Evolutionary conservation across 1,284 basidiomycete species (phyloP), one percentile per base, ranked within the genome.

Genomic region (Fereydounia khargensis): DNA sequence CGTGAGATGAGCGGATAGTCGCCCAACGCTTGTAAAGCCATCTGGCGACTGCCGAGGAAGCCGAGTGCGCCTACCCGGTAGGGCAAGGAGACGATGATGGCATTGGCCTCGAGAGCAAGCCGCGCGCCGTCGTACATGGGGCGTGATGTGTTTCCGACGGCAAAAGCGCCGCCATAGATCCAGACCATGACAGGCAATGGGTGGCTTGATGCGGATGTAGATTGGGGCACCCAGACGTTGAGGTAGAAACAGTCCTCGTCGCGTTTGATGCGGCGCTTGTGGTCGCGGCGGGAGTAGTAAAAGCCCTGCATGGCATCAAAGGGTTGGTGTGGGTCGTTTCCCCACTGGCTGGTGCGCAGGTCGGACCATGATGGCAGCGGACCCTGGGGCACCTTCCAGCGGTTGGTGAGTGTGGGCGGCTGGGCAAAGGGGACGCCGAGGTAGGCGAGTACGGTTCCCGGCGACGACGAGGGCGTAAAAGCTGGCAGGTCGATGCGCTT

Each of bases 361-460:
- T 27, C 20, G 6, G 42, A 37, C 58, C 47, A 53, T 32, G 27
- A 31, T 16, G 54, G 53, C 19, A 39, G 36, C 2, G 49, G 57
- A 5, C 47, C 50, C 32, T 52, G 58, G 2, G 86, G 86, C 20
- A 82, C 80, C 52, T 80, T 81, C 77, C 85, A 85, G 6, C 84
- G 80, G 17, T 83, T 74, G 5, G 54, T 22, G 0, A 82, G 82
- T 4, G 81, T 61, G 1, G 84, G 86, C 18, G 85, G 79, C 49
- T 82, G 76, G 14, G 84, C 85, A 55, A 81, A 88, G 0, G 84
- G 86, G 35, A 88, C 82, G 1, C 85, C 85, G 3, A 85, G 77
- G 59, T 82, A 86, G 1, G 82, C 82, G 7, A 83, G 81, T 4
- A 82, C 79, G 6, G 22, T 45, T 14, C 58, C 54, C 1, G 16